These are phyloP conservation scores for Corynascus novoguineensis DNA, from an alignment of 495 filamentous ascomycete genomes.

Conservation along the genomic window DNA sequence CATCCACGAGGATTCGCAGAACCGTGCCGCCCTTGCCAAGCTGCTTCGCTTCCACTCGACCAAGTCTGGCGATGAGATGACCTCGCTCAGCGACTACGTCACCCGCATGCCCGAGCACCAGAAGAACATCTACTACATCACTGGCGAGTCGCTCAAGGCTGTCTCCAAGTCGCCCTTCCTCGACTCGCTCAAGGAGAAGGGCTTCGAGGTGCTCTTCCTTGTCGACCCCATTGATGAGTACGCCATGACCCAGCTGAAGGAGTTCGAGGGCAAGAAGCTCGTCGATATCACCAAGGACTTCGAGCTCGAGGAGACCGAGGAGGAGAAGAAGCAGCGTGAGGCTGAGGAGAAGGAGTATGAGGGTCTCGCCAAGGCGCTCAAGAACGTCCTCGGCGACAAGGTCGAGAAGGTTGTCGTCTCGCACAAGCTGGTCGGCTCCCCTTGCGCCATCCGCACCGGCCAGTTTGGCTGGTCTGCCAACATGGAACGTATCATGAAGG, in stretches of 20 bases:
- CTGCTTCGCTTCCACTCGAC: slow-evolving; percentile 98
- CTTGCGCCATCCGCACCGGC: slow-evolving; percentile 98
- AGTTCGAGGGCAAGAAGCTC: slow-evolving; percentile 99
- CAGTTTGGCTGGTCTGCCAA: slow-evolving; percentile 99
- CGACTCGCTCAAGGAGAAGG: slow-evolving; percentile 98
- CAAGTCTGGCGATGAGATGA: slow-evolving; percentile 93
- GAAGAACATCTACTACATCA: slow-evolving; percentile 99
- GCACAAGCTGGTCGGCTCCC: slow-evolving; percentile 92
- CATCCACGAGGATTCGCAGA: slow-evolving; percentile 99
- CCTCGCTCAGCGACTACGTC: slow-evolving; percentile 92
- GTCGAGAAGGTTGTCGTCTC: slow-evolving; percentile 99
- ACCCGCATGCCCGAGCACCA: slow-evolving; percentile 99
- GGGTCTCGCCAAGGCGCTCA: slow-evolving; percentile 84
- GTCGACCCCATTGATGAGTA: slow-evolving; percentile 99
- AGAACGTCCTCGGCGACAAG: slow-evolving; percentile 99
- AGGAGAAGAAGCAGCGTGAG: slow-evolving; percentile 97
- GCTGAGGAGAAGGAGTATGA: slow-evolving; percentile 97
- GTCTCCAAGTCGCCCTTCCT: slow-evolving; percentile 98
- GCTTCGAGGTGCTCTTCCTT: slow-evolving; percentile 98
- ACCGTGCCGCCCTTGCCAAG: slow-evolving; percentile 89
- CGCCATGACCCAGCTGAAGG: slow-evolving; percentile 99
- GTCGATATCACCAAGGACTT: slow-evolving; percentile 99
- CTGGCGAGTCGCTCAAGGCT: slow-evolving; percentile 97
- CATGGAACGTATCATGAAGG: slow-evolving; percentile 99
- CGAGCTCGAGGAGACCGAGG: slow-evolving; percentile 98